These are phyloP conservation scores for Aegilops speltoides DNA, from an alignment of 176 grass and related monocot genomes.

Conservation along the genomic window DNA sequence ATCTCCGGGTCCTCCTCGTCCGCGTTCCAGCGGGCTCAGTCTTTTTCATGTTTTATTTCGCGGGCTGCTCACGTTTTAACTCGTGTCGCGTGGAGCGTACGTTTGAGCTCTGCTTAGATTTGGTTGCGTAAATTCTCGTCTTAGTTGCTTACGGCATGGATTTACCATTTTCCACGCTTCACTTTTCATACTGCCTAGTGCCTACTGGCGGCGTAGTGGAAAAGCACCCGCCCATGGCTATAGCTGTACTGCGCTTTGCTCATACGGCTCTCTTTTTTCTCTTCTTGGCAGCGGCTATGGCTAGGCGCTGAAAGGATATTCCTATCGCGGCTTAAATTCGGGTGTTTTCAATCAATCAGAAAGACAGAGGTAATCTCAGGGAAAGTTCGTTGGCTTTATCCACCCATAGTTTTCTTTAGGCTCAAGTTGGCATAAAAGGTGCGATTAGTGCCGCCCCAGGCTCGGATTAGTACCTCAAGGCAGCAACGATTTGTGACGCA, in stretches of 20 bases:
- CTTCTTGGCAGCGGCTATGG: constrained; percentile 5
- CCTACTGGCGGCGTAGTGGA: neutral
- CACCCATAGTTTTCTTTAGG: neutral
- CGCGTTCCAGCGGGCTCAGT: neutral
- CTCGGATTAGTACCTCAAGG: neutral
- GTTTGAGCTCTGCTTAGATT: neutral
- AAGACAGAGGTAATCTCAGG: neutral
- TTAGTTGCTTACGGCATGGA: neutral
- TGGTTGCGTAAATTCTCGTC: constrained; percentile 1
- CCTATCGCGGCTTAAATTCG: neutral
- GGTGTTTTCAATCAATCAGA: neutral
- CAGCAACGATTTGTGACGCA: neutral
- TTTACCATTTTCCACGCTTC: neutral
- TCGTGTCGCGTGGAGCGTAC: constrained; percentile 37
- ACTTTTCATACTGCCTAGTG: neutral
- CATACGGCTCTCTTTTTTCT: neutral
- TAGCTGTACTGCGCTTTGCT: neutral
- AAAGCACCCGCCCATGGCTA: neutral
- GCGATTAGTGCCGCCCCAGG: constrained; percentile 10
- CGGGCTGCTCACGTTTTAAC: constrained; percentile 34
- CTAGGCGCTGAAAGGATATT: constrained; percentile 5
- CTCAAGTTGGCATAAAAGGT: neutral
- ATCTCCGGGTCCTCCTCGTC: neutral
- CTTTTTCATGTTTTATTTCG: constrained; percentile 22
- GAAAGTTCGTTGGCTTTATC: constrained; percentile 33